phyloP scores from a whole-genome alignment of 257 asterid genomes.

The Plectranthus barbatus region DNA sequence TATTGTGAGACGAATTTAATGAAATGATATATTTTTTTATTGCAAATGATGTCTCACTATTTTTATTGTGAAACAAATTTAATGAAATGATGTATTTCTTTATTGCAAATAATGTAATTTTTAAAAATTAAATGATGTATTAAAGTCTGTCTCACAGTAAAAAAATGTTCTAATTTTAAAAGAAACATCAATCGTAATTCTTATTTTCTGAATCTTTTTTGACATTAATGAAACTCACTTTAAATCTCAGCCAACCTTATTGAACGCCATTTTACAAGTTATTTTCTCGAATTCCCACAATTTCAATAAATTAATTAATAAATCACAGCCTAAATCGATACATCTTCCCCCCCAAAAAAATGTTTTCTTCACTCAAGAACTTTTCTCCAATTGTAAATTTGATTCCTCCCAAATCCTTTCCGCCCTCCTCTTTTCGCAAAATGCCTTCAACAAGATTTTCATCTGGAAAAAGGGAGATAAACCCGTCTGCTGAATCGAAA shows the following conservation, averaged over 20 bases:
- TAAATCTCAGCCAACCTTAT: background rate
- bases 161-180: no score
- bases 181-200: no score
- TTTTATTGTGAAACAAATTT: no score
- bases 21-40: no score
- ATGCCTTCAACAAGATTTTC: conserved; percentile 21
- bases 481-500: conserved; percentile 13
- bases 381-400: conserved; percentile 5
- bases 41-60: no score
- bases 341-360: background rate
- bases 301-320: background rate
- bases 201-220: no score
- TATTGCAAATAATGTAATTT: no score
- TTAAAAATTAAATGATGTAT: no score
- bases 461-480: conserved; percentile 16
- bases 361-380: conserved; percentile 16
- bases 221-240: background rate
- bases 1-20: no score
- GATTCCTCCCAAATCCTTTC: conserved; percentile 8
- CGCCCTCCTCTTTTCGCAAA: conserved; percentile 17
- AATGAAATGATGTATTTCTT: no score
- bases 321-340: background rate
- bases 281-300: background rate
- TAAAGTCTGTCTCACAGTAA: no score
- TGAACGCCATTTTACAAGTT: background rate